phyloP scores from a whole-genome alignment of 805 yeast species.

The Peterozyma xylosa region DNA sequence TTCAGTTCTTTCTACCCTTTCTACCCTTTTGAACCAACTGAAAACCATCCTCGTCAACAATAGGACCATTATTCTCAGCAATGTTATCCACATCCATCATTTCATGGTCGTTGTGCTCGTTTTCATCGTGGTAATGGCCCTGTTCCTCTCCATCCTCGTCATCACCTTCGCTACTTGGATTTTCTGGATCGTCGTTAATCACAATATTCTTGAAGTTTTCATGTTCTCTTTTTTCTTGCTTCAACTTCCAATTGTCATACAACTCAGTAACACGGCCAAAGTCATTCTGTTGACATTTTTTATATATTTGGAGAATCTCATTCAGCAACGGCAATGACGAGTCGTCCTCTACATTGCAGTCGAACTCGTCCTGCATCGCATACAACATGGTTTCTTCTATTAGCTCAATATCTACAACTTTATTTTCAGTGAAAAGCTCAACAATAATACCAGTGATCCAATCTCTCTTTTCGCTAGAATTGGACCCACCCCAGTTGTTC shows the following conservation, averaged over 20 bases:
- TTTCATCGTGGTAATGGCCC: conserved; percentile 40
- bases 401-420: conserved; percentile 64
- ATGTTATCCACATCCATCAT: conserved; percentile 25
- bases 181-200: conserved; percentile 53
- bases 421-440: conserved; percentile 58
- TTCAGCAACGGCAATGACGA: conserved; percentile 72
- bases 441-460: conserved; percentile 84
- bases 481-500: conserved; percentile 93
- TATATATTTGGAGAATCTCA: conserved; percentile 56
- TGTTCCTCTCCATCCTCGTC: conserved; percentile 38
- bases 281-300: conserved; percentile 47
- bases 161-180: conserved; percentile 35
- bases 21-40: conserved; percentile 76
- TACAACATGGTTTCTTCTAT: conserved; percentile 80
- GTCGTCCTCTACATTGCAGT: conserved; percentile 81
- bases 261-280: conserved; percentile 50
- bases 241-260: conserved; percentile 52
- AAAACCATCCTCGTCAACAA: conserved; percentile 92
- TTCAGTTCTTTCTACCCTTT: conserved; percentile 24
- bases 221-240: conserved; percentile 30
- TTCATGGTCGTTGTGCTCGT: conserved; percentile 25
- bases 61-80: conserved; percentile 39
- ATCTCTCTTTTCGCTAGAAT: conserved; percentile 84
- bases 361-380: conserved; percentile 95
- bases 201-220: conserved; percentile 24